Base-by-base conservation (phyloP, 768 basidiomycete genomes). In the Mycena sanguinolenta region DNA sequence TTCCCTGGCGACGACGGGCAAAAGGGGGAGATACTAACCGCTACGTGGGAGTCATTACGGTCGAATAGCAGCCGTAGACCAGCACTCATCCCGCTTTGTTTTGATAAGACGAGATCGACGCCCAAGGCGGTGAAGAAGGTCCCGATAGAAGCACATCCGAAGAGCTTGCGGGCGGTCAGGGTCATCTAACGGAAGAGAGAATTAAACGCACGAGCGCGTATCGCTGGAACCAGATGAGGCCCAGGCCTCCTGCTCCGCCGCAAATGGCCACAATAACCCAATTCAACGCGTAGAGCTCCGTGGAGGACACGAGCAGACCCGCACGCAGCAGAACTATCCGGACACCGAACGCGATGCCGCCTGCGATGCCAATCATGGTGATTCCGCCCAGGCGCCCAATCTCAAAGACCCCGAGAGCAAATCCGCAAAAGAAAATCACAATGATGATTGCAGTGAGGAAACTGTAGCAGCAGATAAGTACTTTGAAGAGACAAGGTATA, bases 1-100 rank as follows among this genome's bases (percentile, higher is more conserved):
- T 36, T 57, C 42, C 39, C 14, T 42, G n/a, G 52, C 30, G 21
- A 28, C 38, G 28, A 32, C 12, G 57, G 30, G n/a, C 60, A 58
- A 63, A 25, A 57, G 19, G 67, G 61, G 16, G 9, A 52, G 23
- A 59, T 25, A 80, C 88, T 66, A 69, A 91, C 90, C 67, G 84
- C 80, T 60, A 82, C 77, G 79, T 92, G 91, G 30, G 86, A 84
- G 13, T 81, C 74, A 72, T 92, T 92, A 52, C 87, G 82, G 75
- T 92, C 92, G 68, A 92, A 85, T 17, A 92, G 82, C 73, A 84
- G 87, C 25, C 92, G 85, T 34, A 92, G 82, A 3, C 91, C 91
- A 25, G 86, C 80, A 73, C 90, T 90, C 84, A 91, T 85, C 7
- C 91, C 92, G 7, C 80, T 78, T 74, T 92, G 91, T 72, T 84